Evolutionary conservation across 2,329 filamentous ascomycete species (phyloP).

Genomic region (Septoria petroselini): DNA sequence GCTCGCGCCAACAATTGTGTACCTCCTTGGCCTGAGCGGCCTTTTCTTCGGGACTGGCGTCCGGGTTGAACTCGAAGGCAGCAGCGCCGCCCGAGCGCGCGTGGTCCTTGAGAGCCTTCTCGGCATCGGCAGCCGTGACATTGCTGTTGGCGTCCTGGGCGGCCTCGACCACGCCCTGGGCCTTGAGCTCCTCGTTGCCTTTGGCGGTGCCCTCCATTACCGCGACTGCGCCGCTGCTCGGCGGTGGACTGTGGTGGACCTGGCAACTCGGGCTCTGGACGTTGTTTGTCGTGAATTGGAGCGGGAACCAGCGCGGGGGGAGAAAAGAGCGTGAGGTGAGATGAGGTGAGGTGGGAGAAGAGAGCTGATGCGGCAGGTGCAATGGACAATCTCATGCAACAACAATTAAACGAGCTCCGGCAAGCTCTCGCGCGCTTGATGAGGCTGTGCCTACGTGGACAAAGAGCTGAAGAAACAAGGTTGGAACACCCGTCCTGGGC

Average conservation of each 20-base stretch:
- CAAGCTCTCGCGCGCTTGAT: neutral
- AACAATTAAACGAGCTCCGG: too few relatives aligned
- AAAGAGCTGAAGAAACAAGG: too few relatives aligned
- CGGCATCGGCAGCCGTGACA: constrained; percentile 66
- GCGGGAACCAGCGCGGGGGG: too few relatives aligned
- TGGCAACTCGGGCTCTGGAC: too few relatives aligned
- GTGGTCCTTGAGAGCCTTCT: constrained; percentile 71
- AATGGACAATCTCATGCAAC: too few relatives aligned
- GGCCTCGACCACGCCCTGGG: constrained; percentile 75
- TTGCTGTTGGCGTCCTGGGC: constrained; percentile 66
- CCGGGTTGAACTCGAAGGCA: constrained; percentile 81
- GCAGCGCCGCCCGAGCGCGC: constrained; percentile 73
- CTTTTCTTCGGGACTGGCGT: constrained; percentile 82
- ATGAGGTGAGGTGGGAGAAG: neutral
- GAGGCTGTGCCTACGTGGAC: too few relatives aligned
- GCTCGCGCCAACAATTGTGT: neutral
- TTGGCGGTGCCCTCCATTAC: constrained; percentile 32
- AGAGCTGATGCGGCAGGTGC: constrained; percentile 1
- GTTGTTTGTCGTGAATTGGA: too few relatives aligned
- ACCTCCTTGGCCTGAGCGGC: constrained; percentile 73
- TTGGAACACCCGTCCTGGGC: too few relatives aligned
- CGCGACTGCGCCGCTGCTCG: neutral
- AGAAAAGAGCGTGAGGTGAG: too few relatives aligned
- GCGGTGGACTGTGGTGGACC: too few relatives aligned
- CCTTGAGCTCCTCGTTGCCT: constrained; percentile 64